Evolutionary conservation across 345 rosid species (phyloP).

Genomic region (Leavenworthia alabamica): DNA sequence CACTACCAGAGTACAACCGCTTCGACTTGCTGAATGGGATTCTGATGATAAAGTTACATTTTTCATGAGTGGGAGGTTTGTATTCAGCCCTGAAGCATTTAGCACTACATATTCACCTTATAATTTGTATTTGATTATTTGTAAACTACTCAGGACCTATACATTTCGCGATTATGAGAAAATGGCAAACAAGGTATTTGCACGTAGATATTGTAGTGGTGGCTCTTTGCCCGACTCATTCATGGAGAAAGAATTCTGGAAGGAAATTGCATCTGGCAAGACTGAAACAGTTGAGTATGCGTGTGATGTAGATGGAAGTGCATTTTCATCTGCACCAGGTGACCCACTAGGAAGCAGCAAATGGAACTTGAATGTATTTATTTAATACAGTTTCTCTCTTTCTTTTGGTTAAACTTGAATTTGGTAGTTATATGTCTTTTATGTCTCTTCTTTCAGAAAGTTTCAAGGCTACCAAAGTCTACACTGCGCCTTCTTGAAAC

Average conservation of each 20-base stretch:
- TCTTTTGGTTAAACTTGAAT: not conserved
- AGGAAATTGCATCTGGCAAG: slow-evolving; percentile 92
- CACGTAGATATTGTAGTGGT: slow-evolving; percentile 87
- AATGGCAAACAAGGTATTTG: slow-evolving; percentile 96
- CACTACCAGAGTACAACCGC: slow-evolving; percentile 97
- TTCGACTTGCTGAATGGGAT: slow-evolving; percentile 98
- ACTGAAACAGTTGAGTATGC: slow-evolving; percentile 98
- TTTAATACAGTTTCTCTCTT: slow-evolving; percentile 19
- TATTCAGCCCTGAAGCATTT: slow-evolving; percentile 14
- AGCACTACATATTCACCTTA: not conserved
- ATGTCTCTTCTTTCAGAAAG: slow-evolving; percentile 47
- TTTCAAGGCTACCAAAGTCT: slow-evolving; percentile 82
- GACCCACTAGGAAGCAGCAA: slow-evolving; percentile 98
- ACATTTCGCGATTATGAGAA: slow-evolving; percentile 95
- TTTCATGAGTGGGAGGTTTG: slow-evolving; percentile 97
- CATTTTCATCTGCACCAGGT: slow-evolving; percentile 82
- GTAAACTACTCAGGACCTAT: slow-evolving; percentile 66
- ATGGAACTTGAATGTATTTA: slow-evolving; percentile 91
- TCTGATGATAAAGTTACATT: slow-evolving; percentile 83
- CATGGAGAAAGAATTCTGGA: slow-evolving; percentile 99
- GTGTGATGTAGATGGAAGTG: slow-evolving; percentile 99
- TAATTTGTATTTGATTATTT: slow-evolving; percentile 18
- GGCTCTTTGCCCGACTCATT: slow-evolving; percentile 82
- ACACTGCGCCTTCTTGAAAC: slow-evolving; percentile 80
- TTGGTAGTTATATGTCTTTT: slow-evolving; percentile 9